Percentiles rank a stretch among this genome's conserved stretches.
phyloP scores from a whole-genome alignment of 345 rosid species.

The Pistacia integerrima region DNA sequence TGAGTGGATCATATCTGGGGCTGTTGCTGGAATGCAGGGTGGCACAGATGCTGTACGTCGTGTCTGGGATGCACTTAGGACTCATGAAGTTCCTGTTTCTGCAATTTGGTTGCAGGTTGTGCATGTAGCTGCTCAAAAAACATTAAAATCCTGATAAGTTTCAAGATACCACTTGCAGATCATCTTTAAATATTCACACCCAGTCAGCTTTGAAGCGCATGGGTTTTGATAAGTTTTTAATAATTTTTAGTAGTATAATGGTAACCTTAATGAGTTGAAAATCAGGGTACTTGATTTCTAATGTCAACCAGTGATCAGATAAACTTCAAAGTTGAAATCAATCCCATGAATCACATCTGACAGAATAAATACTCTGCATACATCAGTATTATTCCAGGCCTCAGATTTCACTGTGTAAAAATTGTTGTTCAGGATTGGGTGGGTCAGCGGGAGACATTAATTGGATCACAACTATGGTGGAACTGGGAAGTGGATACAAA shows the following conservation, averaged over 20 bases:
- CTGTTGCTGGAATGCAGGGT: slow-evolving; percentile 83
- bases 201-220: neutral
- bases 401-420: slow-evolving; percentile 10
- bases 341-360: neutral
- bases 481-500: slow-evolving; percentile 70
- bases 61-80: slow-evolving; percentile 50
- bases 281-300: neutral
- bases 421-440: slow-evolving; percentile 63
- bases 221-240: neutral
- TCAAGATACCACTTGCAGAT: neutral
- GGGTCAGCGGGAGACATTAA: slow-evolving; percentile 61
- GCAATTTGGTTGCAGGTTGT: slow-evolving; percentile 84
- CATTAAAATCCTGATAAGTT: neutral
- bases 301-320: neutral
- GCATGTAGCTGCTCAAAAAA: neutral
- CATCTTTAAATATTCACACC: neutral
- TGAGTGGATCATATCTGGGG: slow-evolving; percentile 79
- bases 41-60: slow-evolving; percentile 60
- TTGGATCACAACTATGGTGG: slow-evolving; percentile 82
- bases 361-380: neutral
- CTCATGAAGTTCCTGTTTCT: slow-evolving; percentile 55
- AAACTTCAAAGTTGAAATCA: neutral
- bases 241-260: neutral
- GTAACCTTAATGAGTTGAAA: neutral
- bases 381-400: neutral